A percentile compares a stretch with the other conserved stretches of the same genome.
phyloP scores from a whole-genome alignment of 805 yeast genomes.

The Kuraishia hungarica region DNA sequence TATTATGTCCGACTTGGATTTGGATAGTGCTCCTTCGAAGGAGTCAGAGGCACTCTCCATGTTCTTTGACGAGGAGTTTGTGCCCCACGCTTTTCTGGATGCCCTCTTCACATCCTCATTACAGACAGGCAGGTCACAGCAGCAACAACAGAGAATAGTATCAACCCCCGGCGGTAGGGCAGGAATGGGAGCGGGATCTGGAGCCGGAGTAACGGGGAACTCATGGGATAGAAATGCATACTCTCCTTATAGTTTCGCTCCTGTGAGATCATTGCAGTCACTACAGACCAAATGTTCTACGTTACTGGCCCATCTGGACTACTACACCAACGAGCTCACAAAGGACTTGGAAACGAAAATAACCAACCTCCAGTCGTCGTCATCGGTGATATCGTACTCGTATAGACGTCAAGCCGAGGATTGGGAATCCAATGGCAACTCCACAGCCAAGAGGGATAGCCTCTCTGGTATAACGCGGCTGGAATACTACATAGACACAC shows the following conservation, averaged over 20 bases:
- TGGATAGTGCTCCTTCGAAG: background rate
- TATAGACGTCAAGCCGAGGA: constrained; percentile 9
- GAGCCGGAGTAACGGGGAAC: background rate
- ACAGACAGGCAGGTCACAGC: background rate
- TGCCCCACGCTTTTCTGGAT: constrained; percentile 58
- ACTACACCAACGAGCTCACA: constrained; percentile 50
- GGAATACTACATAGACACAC: constrained; percentile 56
- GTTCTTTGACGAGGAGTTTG: constrained; percentile 62
- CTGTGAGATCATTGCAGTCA: constrained; percentile 21
- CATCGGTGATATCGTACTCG: constrained; percentile 39
- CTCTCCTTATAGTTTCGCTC: background rate
- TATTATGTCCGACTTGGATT: background rate
- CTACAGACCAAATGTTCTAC: constrained; percentile 41
- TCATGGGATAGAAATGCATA: background rate
- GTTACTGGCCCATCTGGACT: constrained; percentile 52
- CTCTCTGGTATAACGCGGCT: constrained; percentile 43
- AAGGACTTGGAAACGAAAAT: constrained; percentile 44
- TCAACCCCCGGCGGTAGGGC: background rate
- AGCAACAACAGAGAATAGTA: constrained; percentile 6
- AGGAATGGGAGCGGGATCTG: background rate
- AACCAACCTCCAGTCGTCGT: constrained; percentile 36
- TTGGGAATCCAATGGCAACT: constrained; percentile 12
- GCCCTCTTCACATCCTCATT: constrained; percentile 41
- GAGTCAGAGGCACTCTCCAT: constrained; percentile 39
- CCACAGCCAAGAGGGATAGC: constrained; percentile 4